Base-by-base conservation (phyloP, 2,329 filamentous ascomycete species). In the Paecilomyces sp. region DNA sequence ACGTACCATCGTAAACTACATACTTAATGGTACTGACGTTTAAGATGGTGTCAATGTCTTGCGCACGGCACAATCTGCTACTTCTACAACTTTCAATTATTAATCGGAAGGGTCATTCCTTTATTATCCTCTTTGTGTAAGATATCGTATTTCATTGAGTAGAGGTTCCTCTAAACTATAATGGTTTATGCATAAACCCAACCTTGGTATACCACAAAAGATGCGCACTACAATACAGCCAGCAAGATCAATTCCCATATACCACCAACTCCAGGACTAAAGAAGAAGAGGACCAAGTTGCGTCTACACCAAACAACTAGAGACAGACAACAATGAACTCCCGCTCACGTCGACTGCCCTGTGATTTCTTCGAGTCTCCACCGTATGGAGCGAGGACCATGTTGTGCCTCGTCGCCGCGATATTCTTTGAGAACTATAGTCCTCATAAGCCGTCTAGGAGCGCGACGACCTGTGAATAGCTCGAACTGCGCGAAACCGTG, bases 401-500 rank as follows among this genome's bases (percentile, higher is more conserved):
- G 67, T 54, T 71, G 68, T 22, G 67, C 71, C 53, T 74, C 73
- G 24, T 74, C 72, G 9, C 66, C 67, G 59, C 67, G 65, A 57
- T 74, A 75, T 53, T 74, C 70, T 55, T 72, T 67, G 9, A 74
- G 64, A 3, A 75, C 70, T 51, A 74, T 68, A 15, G 66, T 70
- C 22, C 73, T 68, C 73, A 76, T 76, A 12, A 75, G 56, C 22
- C 72, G 69, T 12, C 55, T 36, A 1, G 74, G 73, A 15, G 73
- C 73, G n/a, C 72, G 72, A 11, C 72, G 70, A 8, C 73, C 71
- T 1, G 74, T 76, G 54, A 76, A 74, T 2, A 76, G 63, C 55
- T 76, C 74, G 34, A 76, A 76, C 53, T 76, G 74, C 3, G 73
- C 74, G 55, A 76, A 75, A 0, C 74, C 74, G 60, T 76, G 74